Conservation (phyloP, 1,284 basidiomycete species). For the Leccinum subrobustum region DNA sequence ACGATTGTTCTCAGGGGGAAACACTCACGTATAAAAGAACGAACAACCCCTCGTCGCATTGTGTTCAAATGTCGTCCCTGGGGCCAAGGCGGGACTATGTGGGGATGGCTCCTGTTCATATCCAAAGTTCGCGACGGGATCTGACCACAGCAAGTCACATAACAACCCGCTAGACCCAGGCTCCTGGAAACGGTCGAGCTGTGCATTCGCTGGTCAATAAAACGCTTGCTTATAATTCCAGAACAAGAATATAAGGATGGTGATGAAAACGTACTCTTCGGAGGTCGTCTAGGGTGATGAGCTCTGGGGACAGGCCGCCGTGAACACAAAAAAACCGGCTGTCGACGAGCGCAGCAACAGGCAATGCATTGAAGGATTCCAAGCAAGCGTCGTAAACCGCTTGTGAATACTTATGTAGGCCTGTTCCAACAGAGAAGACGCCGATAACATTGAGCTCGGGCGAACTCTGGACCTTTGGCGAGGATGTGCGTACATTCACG, state of each 20-base stretch:
- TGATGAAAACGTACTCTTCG: constrained; percentile 52
- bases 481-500: constrained; percentile 67
- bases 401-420: constrained; percentile 90
- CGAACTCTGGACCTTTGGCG: constrained; percentile 2
- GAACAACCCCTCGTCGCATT: constrained; percentile 59
- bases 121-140: constrained; percentile 83
- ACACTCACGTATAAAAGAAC: constrained; percentile 87
- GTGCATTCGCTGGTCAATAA: constrained; percentile 8
- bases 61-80: constrained; percentile 37
- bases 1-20: not conserved
- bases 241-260: not conserved
- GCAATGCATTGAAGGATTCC: constrained; percentile 88
- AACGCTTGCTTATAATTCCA: not conserved
- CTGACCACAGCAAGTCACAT: constrained; percentile 95
- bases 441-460: constrained; percentile 2
- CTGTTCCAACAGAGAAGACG: constrained; percentile 39
- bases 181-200: constrained; percentile 93
- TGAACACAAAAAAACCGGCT: constrained; percentile 98
- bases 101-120: constrained; percentile 47
- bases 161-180: constrained; percentile 91
- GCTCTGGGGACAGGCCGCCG: constrained; percentile 90
- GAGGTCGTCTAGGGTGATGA: constrained; percentile 83
- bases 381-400: constrained; percentile 89
- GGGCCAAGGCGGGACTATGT: constrained; percentile 35
- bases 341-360: constrained; percentile 92